Percentiles rank a stretch among this genome's conserved stretches.
These are phyloP conservation scores for Naegleria fowleri DNA, from an alignment of 208 protist species.

Conservation along the genomic window DNA sequence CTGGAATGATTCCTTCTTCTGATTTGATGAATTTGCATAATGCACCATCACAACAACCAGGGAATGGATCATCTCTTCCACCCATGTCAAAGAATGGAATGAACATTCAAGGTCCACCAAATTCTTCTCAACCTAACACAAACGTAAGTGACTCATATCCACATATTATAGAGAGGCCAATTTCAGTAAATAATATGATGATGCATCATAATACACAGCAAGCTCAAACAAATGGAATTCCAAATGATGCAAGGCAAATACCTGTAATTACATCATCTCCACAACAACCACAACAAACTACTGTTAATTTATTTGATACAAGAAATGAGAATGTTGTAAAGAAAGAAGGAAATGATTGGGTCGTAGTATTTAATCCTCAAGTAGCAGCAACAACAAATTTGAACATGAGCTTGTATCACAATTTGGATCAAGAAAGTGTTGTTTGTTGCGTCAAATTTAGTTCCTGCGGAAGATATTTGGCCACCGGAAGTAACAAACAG, in stretches of 20 bases:
- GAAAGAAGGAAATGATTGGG: conserved; percentile 26
- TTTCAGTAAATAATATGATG: neutral
- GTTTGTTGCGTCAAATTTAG: conserved; percentile 32
- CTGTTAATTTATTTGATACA: neutral
- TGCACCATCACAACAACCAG: neutral
- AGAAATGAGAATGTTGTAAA: neutral
- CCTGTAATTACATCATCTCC: neutral
- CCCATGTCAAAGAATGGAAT: neutral
- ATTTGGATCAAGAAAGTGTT: conserved; percentile 26
- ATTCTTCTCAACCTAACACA: neutral
- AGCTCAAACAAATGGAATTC: neutral
- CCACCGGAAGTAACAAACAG: conserved; percentile 25
- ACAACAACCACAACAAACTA: neutral
- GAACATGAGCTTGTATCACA: conserved; percentile 2
- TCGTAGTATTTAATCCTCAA: conserved; percentile 22
- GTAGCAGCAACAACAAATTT: neutral
- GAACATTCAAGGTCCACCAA: neutral
- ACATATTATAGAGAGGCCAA: neutral
- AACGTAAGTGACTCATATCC: neutral
- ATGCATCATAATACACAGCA: neutral
- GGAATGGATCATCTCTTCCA: neutral
- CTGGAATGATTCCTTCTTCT: neutral
- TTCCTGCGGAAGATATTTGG: conserved; percentile 12
- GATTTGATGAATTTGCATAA: neutral
- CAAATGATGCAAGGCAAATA: neutral